Conservation (phyloP, 345 rosid species). For the Carallia brachiata region DNA sequence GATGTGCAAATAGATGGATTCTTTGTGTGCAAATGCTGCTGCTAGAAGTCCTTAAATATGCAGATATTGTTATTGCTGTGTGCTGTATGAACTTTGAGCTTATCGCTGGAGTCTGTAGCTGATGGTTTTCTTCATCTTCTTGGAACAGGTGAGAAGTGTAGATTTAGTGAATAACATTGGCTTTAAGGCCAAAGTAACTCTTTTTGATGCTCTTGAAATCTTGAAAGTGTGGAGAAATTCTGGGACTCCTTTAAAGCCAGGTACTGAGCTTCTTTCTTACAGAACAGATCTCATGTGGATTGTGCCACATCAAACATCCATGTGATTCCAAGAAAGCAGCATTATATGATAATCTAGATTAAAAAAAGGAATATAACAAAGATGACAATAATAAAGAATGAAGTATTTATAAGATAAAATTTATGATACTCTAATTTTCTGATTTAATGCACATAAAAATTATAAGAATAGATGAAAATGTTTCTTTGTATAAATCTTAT, state of each 20-base stretch:
- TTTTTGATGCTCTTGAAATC: constrained; percentile 56
- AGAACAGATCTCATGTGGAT: not conserved
- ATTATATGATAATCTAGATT: too few relatives aligned
- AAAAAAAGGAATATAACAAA: too few relatives aligned
- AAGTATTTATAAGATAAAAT: too few relatives aligned
- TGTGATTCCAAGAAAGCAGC: too few relatives aligned
- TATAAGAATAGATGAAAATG: too few relatives aligned
- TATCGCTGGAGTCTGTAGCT: too few relatives aligned
- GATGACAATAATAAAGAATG: too few relatives aligned
- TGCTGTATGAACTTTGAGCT: too few relatives aligned
- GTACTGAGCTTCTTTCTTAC: constrained; percentile 34
- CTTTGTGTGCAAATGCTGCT: not conserved
- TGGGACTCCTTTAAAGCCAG: constrained; percentile 57
- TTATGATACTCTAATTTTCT: too few relatives aligned
- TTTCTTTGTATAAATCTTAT: too few relatives aligned
- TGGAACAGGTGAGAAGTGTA: constrained; percentile 63
- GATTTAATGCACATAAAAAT: too few relatives aligned
- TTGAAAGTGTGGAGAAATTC: constrained; percentile 55
- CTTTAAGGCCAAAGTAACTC: constrained; percentile 65
- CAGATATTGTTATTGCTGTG: too few relatives aligned
- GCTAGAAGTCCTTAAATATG: not conserved
- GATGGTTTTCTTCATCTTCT: not conserved
- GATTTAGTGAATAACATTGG: constrained; percentile 60
- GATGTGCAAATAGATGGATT: not conserved
- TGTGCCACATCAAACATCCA: not conserved